Conservation (phyloP, 371 early-diverging fungal genomes). For the Capniomyces stellatus region DNA sequence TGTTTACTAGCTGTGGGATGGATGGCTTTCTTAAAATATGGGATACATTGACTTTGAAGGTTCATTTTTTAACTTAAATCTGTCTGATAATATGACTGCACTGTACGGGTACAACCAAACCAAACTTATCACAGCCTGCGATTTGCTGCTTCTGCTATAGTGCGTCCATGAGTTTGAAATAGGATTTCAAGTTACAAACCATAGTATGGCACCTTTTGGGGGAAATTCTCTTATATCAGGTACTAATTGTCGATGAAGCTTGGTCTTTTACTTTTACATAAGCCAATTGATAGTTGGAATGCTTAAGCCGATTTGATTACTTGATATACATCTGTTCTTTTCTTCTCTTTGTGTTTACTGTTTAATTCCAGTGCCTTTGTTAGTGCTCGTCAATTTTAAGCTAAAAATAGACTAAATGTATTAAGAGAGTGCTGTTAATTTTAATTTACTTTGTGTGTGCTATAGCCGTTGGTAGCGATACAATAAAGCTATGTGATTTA, state of each 20-base stretch:
- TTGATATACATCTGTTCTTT: no score
- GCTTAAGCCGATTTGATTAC: no score
- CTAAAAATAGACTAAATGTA: no score
- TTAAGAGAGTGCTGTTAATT: no score
- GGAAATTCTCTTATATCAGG: constrained; percentile 48
- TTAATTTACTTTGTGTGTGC: no score
- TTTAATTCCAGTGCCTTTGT: no score
- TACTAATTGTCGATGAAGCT: constrained; percentile 21
- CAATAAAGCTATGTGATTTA: constrained; percentile 1
- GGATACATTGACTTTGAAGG: constrained; percentile 39
- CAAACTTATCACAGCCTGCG: not conserved
- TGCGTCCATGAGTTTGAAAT: constrained; percentile 39
- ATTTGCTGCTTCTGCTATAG: constrained; percentile 31
- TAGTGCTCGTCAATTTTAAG: no score
- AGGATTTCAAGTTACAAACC: constrained; percentile 41
- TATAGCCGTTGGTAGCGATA: not conserved
- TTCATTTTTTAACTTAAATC: not conserved
- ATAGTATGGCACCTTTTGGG: constrained; percentile 46
- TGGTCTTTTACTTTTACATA: not conserved
- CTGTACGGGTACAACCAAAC: not conserved
- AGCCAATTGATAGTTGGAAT: not conserved
- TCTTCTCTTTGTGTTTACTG: no score
- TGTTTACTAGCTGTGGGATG: constrained; percentile 60
- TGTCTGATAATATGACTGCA: not conserved
- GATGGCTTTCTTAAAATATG: constrained; percentile 59